Conservation (phyloP, 2,329 filamentous ascomycete genomes). For the Hymenoscyphus scutula region DNA sequence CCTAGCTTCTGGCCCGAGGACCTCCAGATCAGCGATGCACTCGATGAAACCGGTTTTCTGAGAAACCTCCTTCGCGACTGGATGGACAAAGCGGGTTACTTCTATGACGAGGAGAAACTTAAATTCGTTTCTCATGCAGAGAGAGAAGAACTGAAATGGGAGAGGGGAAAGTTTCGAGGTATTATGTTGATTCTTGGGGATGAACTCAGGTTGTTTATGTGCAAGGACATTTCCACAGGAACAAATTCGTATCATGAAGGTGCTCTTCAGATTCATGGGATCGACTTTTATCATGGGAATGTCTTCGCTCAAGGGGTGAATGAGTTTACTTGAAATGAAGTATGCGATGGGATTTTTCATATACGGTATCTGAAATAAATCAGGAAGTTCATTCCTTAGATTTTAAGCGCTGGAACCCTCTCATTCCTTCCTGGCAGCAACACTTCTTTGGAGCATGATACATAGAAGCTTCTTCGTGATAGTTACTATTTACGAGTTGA, state of each 20-base stretch:
- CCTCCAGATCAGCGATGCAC: not conserved
- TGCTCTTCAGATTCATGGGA: not conserved
- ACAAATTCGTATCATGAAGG: too few species aligned
- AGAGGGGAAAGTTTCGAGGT: not conserved
- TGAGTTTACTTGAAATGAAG: too few species aligned
- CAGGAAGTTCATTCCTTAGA: too few species aligned
- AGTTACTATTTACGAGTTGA: too few species aligned
- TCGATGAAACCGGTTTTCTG: not conserved
- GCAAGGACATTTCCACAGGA: too few species aligned
- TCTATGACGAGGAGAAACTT: not conserved
- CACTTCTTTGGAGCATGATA: too few species aligned
- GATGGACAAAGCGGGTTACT: not conserved
- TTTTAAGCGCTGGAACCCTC: too few species aligned
- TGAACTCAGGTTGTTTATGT: not conserved
- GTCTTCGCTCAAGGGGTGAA: too few species aligned
- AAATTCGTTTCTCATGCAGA: not conserved
- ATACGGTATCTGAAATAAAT: too few species aligned
- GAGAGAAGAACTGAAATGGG: not conserved
- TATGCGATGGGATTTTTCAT: too few species aligned
- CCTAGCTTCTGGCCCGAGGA: not conserved
- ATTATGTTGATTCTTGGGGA: not conserved
- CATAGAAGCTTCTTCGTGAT: too few species aligned
- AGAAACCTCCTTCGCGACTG: not conserved
- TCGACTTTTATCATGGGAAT: not conserved
- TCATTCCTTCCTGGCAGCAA: too few species aligned